Evolutionary conservation across 352 stramenopile genomes (phyloP), one percentile per base, ranked within the genome.

Genomic region (Phytopythium sindhum): DNA sequence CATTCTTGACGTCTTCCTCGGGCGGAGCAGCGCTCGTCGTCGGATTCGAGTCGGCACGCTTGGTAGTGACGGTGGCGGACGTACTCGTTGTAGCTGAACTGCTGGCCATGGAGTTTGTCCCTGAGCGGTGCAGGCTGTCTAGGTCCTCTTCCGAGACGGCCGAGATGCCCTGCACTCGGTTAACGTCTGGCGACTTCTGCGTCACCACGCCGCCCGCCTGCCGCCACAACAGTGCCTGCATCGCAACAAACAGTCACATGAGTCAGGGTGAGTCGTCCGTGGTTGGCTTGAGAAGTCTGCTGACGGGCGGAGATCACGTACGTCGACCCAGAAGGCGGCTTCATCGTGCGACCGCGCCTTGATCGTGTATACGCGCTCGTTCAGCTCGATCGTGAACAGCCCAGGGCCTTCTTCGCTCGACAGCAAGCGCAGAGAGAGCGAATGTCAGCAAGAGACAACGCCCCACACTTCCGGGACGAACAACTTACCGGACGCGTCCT

Each of bases 331-430:
- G 61, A 92, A 94, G 21, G 80, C 73, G 0, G 88, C 88, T 66
- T 96, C 88, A 44, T 95, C 86, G 61, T 94, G 84, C 23, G 82
- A 93, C 10, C 86, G 70, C 19, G 88, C 87, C 73, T 96, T 96
- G 77, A 96, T 94, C 7, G 87, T 96, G 73, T 96, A 96, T 71
- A 95, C 84, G 58, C 88, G 84, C 72, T 96, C 87, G 58, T 96
- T 95, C 31, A 96, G 72, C 66, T 95, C 86, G 57, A 96, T 96
- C 23, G 88, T 95, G 66, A 96, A 96, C 44, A 96, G 77, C 1
- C 87, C 87, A 2, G 87, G 83, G 11, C 87, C 87, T 72, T 93
- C 87, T 91, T 42, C 41, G 33, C 31, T 29, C 35, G 37, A 12
- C 39, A 47, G 31, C 0, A 24, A 24, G 2, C 35, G 17, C 14